Evolutionary conservation across 202 grass and related monocot genomes (phyloP).

Genomic region (Zizania palustris): DNA sequence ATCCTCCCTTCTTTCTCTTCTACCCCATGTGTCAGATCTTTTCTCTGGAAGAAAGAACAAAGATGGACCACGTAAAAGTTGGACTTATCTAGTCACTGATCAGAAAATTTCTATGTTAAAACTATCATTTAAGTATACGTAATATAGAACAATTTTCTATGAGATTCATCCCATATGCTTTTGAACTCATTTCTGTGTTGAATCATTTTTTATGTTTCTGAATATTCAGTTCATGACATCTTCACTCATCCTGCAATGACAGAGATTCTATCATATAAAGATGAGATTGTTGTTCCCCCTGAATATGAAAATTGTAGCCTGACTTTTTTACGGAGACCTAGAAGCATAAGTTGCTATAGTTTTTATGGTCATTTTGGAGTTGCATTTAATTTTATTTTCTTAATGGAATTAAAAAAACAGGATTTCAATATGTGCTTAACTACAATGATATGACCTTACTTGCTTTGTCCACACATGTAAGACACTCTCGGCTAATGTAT

Average conservation of each 20-base stretch:
- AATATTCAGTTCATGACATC: neutral
- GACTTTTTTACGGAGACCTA: neutral
- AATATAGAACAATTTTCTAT: neutral
- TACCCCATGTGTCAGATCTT: neutral
- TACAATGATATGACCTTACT: neutral
- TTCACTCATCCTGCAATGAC: neutral
- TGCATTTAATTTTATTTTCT: neutral
- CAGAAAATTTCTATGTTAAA: neutral
- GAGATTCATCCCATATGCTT: neutral
- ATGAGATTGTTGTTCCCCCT: neutral
- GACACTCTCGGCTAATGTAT: neutral
- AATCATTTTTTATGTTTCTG: neutral
- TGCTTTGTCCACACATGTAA: constrained; percentile 16
- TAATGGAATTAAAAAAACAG: constrained; percentile 9
- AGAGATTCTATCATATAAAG: neutral
- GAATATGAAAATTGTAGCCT: neutral
- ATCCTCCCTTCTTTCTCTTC: neutral
- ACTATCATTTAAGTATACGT: neutral
- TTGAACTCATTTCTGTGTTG: neutral
- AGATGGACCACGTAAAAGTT: neutral
- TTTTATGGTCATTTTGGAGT: constrained; percentile 1
- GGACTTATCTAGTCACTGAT: neutral
- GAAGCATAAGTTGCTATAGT: neutral
- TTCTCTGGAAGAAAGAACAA: neutral
- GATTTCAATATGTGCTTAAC: constrained; percentile 3